Base-by-base conservation (phyloP, 805 yeast genomes). In the Yamadazyma philogaea region DNA sequence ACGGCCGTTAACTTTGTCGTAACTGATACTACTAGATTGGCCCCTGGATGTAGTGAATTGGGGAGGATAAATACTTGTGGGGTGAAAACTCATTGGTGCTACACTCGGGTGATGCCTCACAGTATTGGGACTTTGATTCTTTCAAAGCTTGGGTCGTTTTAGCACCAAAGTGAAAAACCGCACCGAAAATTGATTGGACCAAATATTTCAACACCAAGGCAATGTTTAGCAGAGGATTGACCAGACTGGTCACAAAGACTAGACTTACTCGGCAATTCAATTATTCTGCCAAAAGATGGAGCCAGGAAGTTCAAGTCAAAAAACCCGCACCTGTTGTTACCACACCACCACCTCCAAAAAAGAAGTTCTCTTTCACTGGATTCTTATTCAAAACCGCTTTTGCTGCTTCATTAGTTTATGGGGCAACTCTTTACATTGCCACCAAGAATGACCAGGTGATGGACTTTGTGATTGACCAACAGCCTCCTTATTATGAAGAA, bases 21-120 rank as follows among this genome's bases (percentile, higher is more conserved):
- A 89, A 1, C 95, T 80, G 32, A 91, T 61, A 50, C 81, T 89
- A 3, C 84, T 80, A 8, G 84, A 70, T 40, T 74, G 78, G 15
- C 82, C 95, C 51, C 90, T 75, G 36, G 72, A 60, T 2, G 99
- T 89, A 18, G 78, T 51, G 0, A 98, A 98, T 50, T 82, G 82
- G 2, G 97, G 89, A 1, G 95, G 87, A 62, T 77, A 74, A 27
- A 65, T 48, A 18, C 51, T 40, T 8, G 50, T 30, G 20, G 70
- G 70, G 20, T 48, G 39, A 17, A 67, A 65, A 19, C 66, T 43
- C 67, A 63, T 63, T 24, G 28, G 10, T 7, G 5, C 28, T 24
- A 24, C 10, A 7, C 28, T 24, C 28, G 28, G 28, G n/a, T 24
- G 28, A 24, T 24, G 10, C 28, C 28, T 24, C 28, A 24, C 28